Base-by-base conservation (phyloP, 2,329 filamentous ascomycete species). In the Allantophomopsis cytisporea region DNA sequence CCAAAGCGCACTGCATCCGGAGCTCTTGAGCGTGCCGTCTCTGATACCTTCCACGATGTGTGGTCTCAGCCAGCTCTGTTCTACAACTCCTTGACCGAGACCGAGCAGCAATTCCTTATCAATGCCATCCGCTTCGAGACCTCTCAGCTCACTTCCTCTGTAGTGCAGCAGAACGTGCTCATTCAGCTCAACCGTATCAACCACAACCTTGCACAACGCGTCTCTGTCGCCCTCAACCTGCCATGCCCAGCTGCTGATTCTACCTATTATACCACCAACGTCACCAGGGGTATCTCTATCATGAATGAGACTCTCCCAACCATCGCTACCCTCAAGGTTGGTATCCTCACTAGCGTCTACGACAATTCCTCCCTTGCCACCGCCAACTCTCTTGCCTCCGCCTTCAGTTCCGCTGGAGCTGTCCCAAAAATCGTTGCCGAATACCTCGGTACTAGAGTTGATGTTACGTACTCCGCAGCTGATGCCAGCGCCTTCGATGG, bases 91-190 rank as follows among this genome's bases (percentile, higher is more conserved):
- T 63, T 86, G 37, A 63, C 68, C 2, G 63, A 68, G 2, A 65
- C 66, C 0, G 80, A 85, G 58, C 72, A 83, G 54, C 80, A 85
- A 51, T 78, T 83, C 52, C 57, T 85, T 31, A 67, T 85, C 60
- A 80, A 85, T 54, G 80, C 78, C 0, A 74, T 85, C 40, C 76
- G 80, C 20, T 84, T 85, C 55, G 81, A 86, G 60, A 69, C 68
- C 0, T 68, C 73, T 16, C 69, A 80, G 12, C 49, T 85, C 28
- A 60, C 65, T 47, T 76, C 72, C 33, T 47, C 58, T 0, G 51
- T 65, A 2, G 73, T 85, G 13, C 76, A 76, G 58, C 58, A 70
- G 46, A 83, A 83, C 46, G 73, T 82, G 1, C 64, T 86, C 33
- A 60, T 62, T 13, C 80, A 85, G 52, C 67, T 86, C 11, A 86